Conservation (phyloP, 768 basidiomycete species). For the Pleurotus salmoneostramineus region DNA sequence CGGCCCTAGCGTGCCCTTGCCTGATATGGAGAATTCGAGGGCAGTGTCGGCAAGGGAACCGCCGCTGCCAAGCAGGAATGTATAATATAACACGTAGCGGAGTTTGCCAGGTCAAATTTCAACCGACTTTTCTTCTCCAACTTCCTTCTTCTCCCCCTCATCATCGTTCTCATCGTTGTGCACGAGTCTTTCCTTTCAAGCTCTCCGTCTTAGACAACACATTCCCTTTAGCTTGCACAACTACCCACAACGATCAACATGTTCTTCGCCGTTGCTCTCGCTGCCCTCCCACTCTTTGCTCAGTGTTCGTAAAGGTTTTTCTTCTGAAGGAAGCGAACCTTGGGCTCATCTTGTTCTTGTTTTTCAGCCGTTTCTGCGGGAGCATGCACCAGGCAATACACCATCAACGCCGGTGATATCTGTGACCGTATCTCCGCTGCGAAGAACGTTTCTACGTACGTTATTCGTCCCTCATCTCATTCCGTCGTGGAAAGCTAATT, state of each 20-base stretch:
- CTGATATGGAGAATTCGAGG: not conserved
- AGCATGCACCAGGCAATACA: slow-evolving; percentile 52
- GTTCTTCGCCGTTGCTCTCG: not conserved
- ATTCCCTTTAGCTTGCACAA: not conserved
- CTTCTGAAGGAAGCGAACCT: too few relatives aligned
- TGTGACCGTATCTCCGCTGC: slow-evolving; percentile 67
- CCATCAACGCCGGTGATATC: slow-evolving; percentile 51
- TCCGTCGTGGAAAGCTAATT: not conserved
- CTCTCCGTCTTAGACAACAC: not conserved
- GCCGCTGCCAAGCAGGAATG: not conserved
- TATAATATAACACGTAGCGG: not conserved
- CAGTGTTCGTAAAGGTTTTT: not conserved
- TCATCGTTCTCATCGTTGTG: not conserved
- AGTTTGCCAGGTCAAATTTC: slow-evolving; percentile 2
- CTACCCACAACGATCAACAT: not conserved
- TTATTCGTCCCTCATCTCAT: slow-evolving; percentile 3
- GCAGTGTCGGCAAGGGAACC: slow-evolving; percentile 6
- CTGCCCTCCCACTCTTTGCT: not conserved
- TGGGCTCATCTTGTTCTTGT: not conserved
- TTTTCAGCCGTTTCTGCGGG: slow-evolving; percentile 1
- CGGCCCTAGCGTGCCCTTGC: not conserved
- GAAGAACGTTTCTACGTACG: slow-evolving; percentile 61
- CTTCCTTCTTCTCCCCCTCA: not conserved
- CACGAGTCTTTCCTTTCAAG: slow-evolving; percentile 2
- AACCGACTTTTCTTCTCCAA: not conserved